These are phyloP conservation scores for Raphanus sativus DNA, from an alignment of 345 rosid species.

Conservation along the genomic window DNA sequence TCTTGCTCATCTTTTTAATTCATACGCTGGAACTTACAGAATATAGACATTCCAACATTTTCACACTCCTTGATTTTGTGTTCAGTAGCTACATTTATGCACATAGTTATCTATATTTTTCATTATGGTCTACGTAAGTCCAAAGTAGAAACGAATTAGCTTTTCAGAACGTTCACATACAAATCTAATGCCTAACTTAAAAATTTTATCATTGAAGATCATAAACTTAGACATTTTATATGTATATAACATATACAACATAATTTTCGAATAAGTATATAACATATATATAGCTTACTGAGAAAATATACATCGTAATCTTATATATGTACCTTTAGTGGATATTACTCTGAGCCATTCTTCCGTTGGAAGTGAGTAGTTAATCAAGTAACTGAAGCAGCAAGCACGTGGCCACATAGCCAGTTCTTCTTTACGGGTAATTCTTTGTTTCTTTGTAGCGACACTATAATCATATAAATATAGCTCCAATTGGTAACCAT, in stretches of 20 bases:
- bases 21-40: neutral
- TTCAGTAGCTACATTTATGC: neutral
- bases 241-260: neutral
- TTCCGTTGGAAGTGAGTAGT: conserved; percentile 33
- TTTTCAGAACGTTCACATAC: neutral
- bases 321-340: conserved; percentile 32
- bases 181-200: neutral
- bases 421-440: conserved; percentile 28
- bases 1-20: neutral
- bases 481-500: too few relatives aligned
- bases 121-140: neutral
- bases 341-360: conserved; percentile 20
- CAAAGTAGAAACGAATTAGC: neutral
- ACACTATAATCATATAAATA: conserved; percentile 14
- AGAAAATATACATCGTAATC: neutral
- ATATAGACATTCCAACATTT: neutral
- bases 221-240: neutral
- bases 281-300: neutral
- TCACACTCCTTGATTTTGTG: neutral
- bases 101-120: neutral
- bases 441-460: conserved; percentile 30
- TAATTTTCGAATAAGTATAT: neutral
- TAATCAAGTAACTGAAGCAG: conserved; percentile 22
- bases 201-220: neutral
- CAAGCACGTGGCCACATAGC: conserved; percentile 41